Base-by-base conservation (phyloP, 345 rosid species). In the Corchorus capsularis region DNA sequence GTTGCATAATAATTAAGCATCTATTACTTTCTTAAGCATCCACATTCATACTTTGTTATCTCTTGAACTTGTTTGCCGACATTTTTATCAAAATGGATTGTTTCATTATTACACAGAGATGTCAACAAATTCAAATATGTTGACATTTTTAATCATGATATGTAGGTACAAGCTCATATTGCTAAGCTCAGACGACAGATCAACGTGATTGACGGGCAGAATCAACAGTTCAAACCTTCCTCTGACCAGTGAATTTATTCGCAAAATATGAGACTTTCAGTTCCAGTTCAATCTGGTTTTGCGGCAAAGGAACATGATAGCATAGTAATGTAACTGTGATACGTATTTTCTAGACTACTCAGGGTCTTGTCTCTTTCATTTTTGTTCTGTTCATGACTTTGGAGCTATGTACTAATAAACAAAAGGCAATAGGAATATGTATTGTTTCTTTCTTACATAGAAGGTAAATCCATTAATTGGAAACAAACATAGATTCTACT, bases 161-260 rank as follows among this genome's bases (percentile, higher is more conserved):
- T 49, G 81, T 73, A 92, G 94, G 93, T 92, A 73, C 92, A 87
- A 90, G 85, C 88, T 69, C 92, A 92, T 86, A 92, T 90, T 65
- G 88, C 89, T 14, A 92, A 89, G 80, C 85, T 87, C 54, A 87
- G 83, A 82, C 77, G 88, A 76, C 92, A 92, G 74, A 85, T 86
- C 83, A 89, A 84, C 76, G 27, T 86, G 84, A 74, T 90, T 57
- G 94, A 92, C 66, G 93, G 93, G 77, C 91, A 85, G 86, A 85
- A 89, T 73, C 94, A 87, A 75, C 89, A 85, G 11, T 64, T 86
- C 71, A 90, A 84, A 83, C 72, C 93, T 66, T 53, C 88, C 4
- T 84, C 90, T 39, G 89, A 87, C 43, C 90, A 84, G 75, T 90
- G 83, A 89, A 63, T 72, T 19, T 69, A 54, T 75, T 34, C 41